phyloP scores from a whole-genome alignment of 2,329 filamentous ascomycete genomes.

The Bipolaris zeicola region DNA sequence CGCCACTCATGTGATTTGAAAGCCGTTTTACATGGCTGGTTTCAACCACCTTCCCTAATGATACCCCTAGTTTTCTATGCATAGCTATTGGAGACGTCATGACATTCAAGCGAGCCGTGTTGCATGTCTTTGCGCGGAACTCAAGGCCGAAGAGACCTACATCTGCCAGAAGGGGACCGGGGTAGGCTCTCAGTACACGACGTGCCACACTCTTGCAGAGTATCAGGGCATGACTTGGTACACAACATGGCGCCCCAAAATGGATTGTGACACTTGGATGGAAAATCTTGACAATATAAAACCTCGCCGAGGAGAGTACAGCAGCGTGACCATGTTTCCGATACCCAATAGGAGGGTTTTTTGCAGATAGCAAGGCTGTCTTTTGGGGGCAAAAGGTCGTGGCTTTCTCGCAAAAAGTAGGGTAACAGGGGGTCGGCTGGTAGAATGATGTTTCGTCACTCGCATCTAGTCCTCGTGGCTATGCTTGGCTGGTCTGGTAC shows the following conservation, averaged over 20 bases:
- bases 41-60: slow-evolving; percentile 16
- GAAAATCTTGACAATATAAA: background rate
- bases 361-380: background rate
- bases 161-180: background rate
- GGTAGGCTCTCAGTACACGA: slow-evolving; percentile 5
- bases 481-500: slow-evolving; percentile 9
- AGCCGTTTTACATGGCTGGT: slow-evolving; percentile 13
- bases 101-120: slow-evolving; percentile 1
- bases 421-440: background rate
- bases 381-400: background rate
- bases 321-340: slow-evolving; percentile 3
- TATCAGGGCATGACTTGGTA: background rate
- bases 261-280: background rate
- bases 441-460: slow-evolving; percentile 1
- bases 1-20: background rate
- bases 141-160: background rate
- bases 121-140: background rate
- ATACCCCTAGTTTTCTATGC: slow-evolving; percentile 12
- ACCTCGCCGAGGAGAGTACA: background rate
- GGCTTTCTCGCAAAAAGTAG: background rate
- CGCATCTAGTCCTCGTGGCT: background rate
- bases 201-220: background rate
- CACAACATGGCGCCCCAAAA: background rate
- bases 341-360: background rate
- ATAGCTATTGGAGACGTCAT: background rate